These are phyloP conservation scores for Dalbergia cultrata DNA, from an alignment of 306 rosid genomes.

Conservation along the genomic window DNA sequence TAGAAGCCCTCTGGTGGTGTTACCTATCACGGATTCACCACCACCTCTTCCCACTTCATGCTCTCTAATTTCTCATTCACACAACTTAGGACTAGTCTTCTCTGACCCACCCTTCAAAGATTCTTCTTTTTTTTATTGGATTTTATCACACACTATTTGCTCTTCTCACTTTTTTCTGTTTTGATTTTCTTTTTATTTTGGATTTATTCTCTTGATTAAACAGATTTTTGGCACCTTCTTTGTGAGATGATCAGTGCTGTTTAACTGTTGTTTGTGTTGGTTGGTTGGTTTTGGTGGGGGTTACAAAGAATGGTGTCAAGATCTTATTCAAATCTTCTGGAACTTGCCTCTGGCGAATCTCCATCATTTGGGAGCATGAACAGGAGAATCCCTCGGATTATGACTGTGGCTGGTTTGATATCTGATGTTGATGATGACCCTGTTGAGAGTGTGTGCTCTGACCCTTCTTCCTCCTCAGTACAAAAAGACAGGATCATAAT, in stretches of 20 bases:
- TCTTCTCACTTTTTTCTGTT: neutral
- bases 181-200: neutral
- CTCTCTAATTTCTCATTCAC: neutral
- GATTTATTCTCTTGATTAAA: neutral
- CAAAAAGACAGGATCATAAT: slow-evolving; percentile 69
- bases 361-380: slow-evolving; percentile 61
- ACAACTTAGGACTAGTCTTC: neutral
- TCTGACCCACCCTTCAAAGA: neutral
- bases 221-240: neutral
- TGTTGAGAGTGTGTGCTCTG: slow-evolving; percentile 56
- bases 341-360: slow-evolving; percentile 70
- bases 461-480: slow-evolving; percentile 60
- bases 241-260: slow-evolving; percentile 5
- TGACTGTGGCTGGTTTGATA: slow-evolving; percentile 73
- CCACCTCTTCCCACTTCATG: neutral
- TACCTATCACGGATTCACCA: neutral
- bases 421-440: slow-evolving; percentile 67
- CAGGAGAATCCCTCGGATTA: slow-evolving; percentile 65
- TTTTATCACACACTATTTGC: neutral
- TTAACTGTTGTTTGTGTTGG: slow-evolving; percentile 8
- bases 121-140: neutral
- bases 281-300: slow-evolving; percentile 1
- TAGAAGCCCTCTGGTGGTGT: neutral
- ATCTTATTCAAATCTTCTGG: slow-evolving; percentile 79
- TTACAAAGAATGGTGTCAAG: slow-evolving; percentile 63